Evolutionary conservation across 192 early-diverging fungal genomes (phyloP).

Genomic region (Umbelopsis ramanniana): DNA sequence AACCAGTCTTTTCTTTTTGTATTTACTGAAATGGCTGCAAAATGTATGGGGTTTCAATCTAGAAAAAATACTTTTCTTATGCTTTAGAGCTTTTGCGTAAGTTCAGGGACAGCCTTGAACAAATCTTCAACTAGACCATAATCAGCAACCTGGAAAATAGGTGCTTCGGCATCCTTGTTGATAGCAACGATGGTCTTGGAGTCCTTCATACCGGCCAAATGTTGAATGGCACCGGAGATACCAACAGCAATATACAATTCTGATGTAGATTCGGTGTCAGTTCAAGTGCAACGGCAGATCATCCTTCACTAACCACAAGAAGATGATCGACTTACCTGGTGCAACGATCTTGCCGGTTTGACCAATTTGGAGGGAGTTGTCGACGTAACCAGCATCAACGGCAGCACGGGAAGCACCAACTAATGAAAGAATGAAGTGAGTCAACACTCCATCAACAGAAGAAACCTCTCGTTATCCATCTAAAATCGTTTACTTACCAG

Average conservation of each 20-base stretch:
- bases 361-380: constrained; percentile 96
- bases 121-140: constrained; percentile 95
- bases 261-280: constrained; percentile 14
- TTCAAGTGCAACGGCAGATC: background rate
- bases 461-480: background rate
- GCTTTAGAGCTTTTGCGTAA: constrained; percentile 84
- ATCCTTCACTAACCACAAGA: background rate
- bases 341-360: constrained; percentile 99
- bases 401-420: constrained; percentile 98
- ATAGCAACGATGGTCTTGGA: constrained; percentile 98
- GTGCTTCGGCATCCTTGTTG: constrained; percentile 98
- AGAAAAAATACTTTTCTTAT: too few species aligned
- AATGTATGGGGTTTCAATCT: background rate
- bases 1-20: too few species aligned
- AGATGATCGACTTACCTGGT: constrained; percentile 58
- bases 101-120: constrained; percentile 90
- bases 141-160: constrained; percentile 98
- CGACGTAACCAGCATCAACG: constrained; percentile 95
- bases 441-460: background rate
- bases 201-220: constrained; percentile 99
- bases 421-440: constrained; percentile 31
- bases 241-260: constrained; percentile 94
- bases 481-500: constrained; percentile 57
- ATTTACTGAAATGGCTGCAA: too few species aligned
- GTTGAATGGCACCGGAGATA: constrained; percentile 97